These are phyloP conservation scores for Nemania serpens DNA, from an alignment of 2,329 filamentous ascomycete species.

Conservation along the genomic window DNA sequence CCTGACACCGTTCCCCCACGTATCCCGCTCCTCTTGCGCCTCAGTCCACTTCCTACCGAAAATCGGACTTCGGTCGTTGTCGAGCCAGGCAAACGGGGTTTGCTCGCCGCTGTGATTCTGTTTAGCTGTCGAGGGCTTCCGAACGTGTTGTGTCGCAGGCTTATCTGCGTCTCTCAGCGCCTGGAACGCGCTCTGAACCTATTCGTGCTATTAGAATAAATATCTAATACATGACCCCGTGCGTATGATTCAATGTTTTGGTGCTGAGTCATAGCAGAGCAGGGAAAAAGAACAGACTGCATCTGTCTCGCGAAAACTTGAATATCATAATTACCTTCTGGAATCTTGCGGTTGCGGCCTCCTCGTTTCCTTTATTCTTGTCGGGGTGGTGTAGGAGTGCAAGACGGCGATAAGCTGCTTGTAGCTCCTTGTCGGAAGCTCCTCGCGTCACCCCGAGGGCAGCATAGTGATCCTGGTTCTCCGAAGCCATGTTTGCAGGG, in stretches of 20 bases:
- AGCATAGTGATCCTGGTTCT: not conserved
- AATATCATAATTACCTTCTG: conserved; percentile 3
- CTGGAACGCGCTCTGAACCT: conserved; percentile 11
- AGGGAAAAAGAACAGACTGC: too few relatives aligned
- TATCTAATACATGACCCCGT: too few relatives aligned
- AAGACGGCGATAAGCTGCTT: conserved; percentile 16
- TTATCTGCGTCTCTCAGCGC: conserved; percentile 1
- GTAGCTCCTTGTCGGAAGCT: conserved; percentile 11
- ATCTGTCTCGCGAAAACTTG: too few relatives aligned
- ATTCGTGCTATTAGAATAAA: not conserved
- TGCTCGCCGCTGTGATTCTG: not conserved
- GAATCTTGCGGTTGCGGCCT: conserved; percentile 11
- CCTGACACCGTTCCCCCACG: not conserved
- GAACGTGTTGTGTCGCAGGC: not conserved
- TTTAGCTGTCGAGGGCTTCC: not conserved
- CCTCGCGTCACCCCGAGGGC: conserved; percentile 3
- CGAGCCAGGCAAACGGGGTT: conserved; percentile 3
- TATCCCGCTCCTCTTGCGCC: not conserved
- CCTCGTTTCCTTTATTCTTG: conserved; percentile 18
- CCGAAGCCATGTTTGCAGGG: not conserved
- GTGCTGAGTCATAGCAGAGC: too few relatives aligned
- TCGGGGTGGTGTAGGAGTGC: conserved; percentile 13
- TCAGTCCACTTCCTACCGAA: conserved; percentile 2
- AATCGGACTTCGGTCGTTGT: not conserved
- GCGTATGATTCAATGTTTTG: too few relatives aligned